Base-by-base conservation (phyloP, 108 stramenopile species). In the Cyclotella baltica region DNA sequence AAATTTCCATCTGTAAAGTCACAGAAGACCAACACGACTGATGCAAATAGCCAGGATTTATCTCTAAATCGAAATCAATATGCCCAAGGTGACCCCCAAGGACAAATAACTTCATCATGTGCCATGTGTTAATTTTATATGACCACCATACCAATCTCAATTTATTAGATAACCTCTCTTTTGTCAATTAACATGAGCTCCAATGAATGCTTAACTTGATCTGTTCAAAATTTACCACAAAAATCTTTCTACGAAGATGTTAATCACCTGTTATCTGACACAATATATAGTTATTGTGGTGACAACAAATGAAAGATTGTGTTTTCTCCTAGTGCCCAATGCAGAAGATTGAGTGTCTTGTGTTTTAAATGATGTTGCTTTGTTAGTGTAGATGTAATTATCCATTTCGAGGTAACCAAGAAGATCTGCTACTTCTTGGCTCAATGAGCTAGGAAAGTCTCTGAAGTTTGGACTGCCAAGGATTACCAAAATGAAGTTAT, bases 221-320 rank as follows among this genome's bases (percentile, higher is more conserved):
- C 47, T n/a, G 47, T n/a, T 6, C 18, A 2, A n/a, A n/a, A n/a
- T 16, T 16, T n/a, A 50, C 48, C 29, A 35, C 36, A 27, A 68
- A 47, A 80, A 37, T 33, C 68, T n/a, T 59, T 71, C 30, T 34
- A 77, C n/a, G 29, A 33, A 30, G 43, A 74, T 55, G 33, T 70
- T 37, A 48, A 72, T 37, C 18, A 6, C 2, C 47, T 16, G 6
- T n/a, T n/a, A 2, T 4, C 2, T 16, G n/a, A n/a, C n/a, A 89
- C 87, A 6, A 33, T 89, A 22, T 92, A 77, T 62, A 85, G 86
- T 4, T 74, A 89, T 35, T 90, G 77, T 48, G 67, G 83, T 35
- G 84, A 81, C 38, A 89, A 92, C 61, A 36, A 85, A 15, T 59
- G 79, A 53, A 59, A 87, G 30, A 47, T 85, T 18, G 70, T 71